Percentiles rank a stretch among this genome's conserved stretches.
phyloP scores from a whole-genome alignment of 2,329 filamentous ascomycete species.

The Neobulgaria alba region DNA sequence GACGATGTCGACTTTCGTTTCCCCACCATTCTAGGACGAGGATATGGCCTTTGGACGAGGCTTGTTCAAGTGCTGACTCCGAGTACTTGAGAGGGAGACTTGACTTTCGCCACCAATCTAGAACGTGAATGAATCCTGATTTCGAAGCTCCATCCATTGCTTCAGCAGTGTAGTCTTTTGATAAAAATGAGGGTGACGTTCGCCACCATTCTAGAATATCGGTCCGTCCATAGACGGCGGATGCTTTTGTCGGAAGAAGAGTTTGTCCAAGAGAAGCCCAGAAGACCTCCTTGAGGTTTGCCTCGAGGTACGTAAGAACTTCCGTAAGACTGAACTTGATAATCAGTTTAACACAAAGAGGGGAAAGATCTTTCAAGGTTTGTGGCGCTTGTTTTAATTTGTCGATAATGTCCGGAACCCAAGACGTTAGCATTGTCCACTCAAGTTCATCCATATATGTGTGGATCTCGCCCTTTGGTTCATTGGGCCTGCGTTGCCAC shows the following conservation, averaged over 20 bases:
- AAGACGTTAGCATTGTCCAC: constrained; percentile 71
- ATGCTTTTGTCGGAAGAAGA: constrained; percentile 80
- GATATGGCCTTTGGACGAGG: constrained; percentile 76
- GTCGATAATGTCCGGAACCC: constrained; percentile 61
- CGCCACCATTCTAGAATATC: constrained; percentile 90
- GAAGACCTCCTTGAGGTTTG: constrained; percentile 64
- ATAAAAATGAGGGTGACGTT: constrained; percentile 70
- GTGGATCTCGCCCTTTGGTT: constrained; percentile 55
- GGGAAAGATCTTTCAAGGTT: constrained; percentile 63
- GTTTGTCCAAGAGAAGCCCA: constrained; percentile 76
- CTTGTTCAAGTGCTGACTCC: constrained; percentile 78
- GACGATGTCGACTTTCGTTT: constrained; percentile 46
- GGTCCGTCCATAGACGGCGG: constrained; percentile 73
- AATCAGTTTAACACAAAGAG: constrained; percentile 76
- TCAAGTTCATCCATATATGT: constrained; percentile 73
- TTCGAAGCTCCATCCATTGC: constrained; percentile 82
- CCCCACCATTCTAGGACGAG: constrained; percentile 92
- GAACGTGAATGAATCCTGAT: constrained; percentile 72
- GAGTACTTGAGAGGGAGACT: constrained; percentile 77
- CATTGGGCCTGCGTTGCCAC: constrained; percentile 57
- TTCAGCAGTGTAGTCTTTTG: constrained; percentile 69
- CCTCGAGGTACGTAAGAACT: constrained; percentile 65
- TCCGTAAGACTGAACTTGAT: constrained; percentile 83
- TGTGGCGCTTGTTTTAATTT: constrained; percentile 65
- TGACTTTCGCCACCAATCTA: constrained; percentile 87